Evolutionary conservation across 2,329 filamentous ascomycete species (phyloP).

Genomic region (Parasarocladium wereldwijsianum): DNA sequence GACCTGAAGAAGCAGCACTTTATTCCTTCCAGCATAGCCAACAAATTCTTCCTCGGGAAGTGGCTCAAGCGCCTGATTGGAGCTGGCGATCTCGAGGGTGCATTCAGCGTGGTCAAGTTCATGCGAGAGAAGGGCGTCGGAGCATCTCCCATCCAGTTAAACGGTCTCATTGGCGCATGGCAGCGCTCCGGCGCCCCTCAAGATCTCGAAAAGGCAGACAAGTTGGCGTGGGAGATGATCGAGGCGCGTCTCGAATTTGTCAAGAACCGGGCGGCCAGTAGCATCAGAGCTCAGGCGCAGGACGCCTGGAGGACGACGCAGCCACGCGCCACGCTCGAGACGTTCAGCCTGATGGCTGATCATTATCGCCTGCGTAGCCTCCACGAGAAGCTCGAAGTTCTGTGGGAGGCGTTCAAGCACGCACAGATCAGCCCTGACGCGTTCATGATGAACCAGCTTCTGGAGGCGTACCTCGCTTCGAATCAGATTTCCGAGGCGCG

Average conservation of each 20-base stretch:
- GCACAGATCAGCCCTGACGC: conserved; percentile 54
- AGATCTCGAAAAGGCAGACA: conserved; percentile 47
- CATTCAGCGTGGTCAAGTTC: conserved; percentile 56
- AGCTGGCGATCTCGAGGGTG: conserved; percentile 54
- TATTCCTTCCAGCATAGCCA: conserved; percentile 38
- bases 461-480: conserved; percentile 50
- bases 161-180: conserved; percentile 69
- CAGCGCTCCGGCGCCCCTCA: conserved; percentile 44
- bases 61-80: conserved; percentile 79
- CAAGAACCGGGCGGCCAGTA: conserved; percentile 11
- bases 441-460: conserved; percentile 67
- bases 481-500: conserved; percentile 39
- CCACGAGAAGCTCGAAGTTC: conserved; percentile 38
- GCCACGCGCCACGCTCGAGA: conserved; percentile 57
- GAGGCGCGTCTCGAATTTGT: conserved; percentile 50
- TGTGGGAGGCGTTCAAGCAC: conserved; percentile 47
- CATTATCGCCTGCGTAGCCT: conserved; percentile 53
- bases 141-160: conserved; percentile 62
- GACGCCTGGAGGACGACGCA: conserved; percentile 9
- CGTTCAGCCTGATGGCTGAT: conserved; percentile 60
- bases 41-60: conserved; percentile 74
- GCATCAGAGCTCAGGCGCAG: conserved; percentile 2
- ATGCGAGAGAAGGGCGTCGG: conserved; percentile 57
- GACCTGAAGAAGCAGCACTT: conserved; percentile 27
- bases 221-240: conserved; percentile 65